Conservation (phyloP, 192 early-diverging fungal genomes). For the Dimargaris xerosporica region DNA sequence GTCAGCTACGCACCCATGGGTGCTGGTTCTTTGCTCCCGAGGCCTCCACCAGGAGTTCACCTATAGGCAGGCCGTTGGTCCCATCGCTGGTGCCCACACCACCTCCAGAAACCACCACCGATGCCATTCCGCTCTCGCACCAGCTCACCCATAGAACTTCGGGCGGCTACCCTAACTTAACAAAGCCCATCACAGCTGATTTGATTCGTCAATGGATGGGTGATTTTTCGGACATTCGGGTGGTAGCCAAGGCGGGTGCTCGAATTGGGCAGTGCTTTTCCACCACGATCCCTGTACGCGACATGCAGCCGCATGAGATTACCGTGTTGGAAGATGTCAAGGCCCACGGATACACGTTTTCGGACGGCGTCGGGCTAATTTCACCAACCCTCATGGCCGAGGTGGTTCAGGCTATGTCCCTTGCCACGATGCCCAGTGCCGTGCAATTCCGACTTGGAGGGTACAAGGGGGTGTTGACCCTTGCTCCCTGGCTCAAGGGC, state of each 20-base stretch:
- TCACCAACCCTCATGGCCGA: conserved; percentile 27
- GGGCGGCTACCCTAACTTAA: too few relatives aligned
- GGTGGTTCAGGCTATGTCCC: conserved; percentile 23
- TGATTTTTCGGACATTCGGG: conserved; percentile 40
- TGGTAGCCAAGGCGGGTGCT: conserved; percentile 52
- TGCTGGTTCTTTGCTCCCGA: conserved; percentile 58
- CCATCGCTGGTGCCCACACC: too few relatives aligned
- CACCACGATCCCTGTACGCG: conserved; percentile 35
- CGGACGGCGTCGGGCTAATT: conserved; percentile 59
- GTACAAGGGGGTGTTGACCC: conserved; percentile 41
- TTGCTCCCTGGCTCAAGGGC: conserved; percentile 16
- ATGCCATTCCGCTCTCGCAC: neutral
- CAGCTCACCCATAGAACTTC: neutral
- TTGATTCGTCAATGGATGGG: conserved; percentile 54
- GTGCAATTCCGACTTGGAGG: conserved; percentile 58
- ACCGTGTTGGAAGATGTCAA: conserved; percentile 37
- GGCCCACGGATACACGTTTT: conserved; percentile 41
- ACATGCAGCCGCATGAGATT: conserved; percentile 24
- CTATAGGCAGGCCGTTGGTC: too few relatives aligned
- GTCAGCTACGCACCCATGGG: conserved; percentile 41
- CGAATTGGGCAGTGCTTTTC: conserved; percentile 64
- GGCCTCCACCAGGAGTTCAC: conserved; percentile 10
- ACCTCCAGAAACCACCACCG: neutral
- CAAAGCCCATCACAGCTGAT: conserved; percentile 22
- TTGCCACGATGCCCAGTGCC: conserved; percentile 32